Percentiles rank a stretch among this genome's conserved stretches.
These are phyloP conservation scores for Dictyostelium intermedium DNA, from an alignment of 78 protist genomes.

Conservation along the genomic window DNA sequence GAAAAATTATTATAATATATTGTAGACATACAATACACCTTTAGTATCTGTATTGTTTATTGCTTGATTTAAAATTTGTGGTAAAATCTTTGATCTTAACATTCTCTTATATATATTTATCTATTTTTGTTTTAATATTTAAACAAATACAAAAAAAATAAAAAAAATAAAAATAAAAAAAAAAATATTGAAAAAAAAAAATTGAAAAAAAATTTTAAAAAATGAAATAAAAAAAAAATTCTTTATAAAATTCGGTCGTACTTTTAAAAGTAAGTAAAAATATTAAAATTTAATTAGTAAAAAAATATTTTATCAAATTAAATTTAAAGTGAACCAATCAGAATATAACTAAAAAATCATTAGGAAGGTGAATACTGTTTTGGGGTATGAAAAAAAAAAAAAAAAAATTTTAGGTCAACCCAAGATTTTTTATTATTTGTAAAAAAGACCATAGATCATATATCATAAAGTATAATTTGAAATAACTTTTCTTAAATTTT, in stretches of 20 bases:
- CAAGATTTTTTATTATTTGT: too few relatives aligned
- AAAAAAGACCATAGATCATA: too few relatives aligned
- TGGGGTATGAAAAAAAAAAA: too few relatives aligned
- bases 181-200: background rate
- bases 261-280: too few relatives aligned
- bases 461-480: too few relatives aligned
- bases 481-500: too few relatives aligned
- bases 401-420: too few relatives aligned
- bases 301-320: too few relatives aligned
- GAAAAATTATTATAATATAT: background rate
- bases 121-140: background rate
- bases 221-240: background rate
- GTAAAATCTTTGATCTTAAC: constrained; percentile 76
- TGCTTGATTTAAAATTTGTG: constrained; percentile 72
- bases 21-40: constrained; percentile 60
- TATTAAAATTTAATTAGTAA: too few relatives aligned
- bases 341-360: too few relatives aligned
- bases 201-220: background rate
- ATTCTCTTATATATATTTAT: background rate
- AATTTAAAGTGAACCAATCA: too few relatives aligned
- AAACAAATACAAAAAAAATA: background rate
- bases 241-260: background rate
- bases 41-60: constrained; percentile 30
- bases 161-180: background rate
- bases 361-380: too few relatives aligned